Conservation (phyloP, 805 yeast genomes). For the Myxozyma udenii region DNA sequence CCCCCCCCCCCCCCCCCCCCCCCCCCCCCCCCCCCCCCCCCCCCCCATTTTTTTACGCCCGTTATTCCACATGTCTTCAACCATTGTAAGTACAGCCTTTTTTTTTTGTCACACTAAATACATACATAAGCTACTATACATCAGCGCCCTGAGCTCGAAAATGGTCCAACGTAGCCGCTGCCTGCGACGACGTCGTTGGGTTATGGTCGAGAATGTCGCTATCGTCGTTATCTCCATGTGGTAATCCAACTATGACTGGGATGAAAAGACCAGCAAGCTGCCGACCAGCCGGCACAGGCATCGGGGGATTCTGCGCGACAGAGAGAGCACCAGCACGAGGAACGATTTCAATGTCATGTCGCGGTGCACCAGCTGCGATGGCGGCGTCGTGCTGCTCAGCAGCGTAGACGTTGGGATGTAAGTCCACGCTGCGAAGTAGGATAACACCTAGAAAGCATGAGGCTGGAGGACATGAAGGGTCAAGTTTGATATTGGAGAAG, state of each 20-base stretch:
- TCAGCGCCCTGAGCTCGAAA: constrained; percentile 11
- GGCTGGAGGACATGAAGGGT: background rate
- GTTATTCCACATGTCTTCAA: no score
- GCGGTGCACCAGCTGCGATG: background rate
- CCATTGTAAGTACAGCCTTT: no score
- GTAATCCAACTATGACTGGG: background rate
- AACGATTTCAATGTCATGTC: background rate
- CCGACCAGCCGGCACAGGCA: constrained; percentile 3
- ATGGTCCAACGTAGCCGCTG: background rate
- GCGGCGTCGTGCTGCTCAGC: no score
- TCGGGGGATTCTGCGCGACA: constrained; percentile 4
- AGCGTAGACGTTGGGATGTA: background rate
- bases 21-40: no score
- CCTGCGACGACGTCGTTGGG: background rate
- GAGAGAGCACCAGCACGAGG: constrained; percentile 3
- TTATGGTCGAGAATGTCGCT: background rate
- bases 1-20: no score
- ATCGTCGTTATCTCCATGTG: background rate
- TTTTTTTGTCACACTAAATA: background rate
- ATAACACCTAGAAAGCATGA: background rate
- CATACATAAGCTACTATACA: background rate
- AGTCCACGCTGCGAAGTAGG: background rate
- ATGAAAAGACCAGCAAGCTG: constrained; percentile 5
- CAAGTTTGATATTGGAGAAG: background rate
- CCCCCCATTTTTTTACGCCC: no score